Conservation (phyloP, 139 green algal genomes). For the Chlorella sp. region DNA sequence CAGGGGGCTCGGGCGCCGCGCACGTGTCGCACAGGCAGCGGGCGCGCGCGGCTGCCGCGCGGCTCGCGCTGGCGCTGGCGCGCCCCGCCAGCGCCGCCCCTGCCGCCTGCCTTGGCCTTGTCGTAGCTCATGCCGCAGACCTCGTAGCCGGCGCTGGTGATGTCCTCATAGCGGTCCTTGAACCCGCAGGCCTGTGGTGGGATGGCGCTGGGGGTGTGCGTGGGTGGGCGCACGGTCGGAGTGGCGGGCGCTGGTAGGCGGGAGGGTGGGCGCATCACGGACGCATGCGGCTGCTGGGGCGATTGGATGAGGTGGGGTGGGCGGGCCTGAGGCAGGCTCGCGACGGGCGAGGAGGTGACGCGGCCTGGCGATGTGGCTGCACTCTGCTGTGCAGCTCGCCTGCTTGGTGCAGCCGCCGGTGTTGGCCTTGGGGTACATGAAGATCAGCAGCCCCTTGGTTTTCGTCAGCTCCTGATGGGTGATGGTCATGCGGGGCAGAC, state of each 20-base stretch:
- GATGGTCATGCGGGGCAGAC: background rate
- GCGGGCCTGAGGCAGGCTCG: no score
- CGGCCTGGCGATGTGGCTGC: no score
- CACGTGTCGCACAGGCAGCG: background rate
- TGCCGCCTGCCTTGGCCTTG: conserved; percentile 49
- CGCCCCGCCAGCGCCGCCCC: background rate
- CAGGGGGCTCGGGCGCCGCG: background rate
- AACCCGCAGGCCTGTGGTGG: conserved; percentile 58
- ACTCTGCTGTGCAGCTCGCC: no score
- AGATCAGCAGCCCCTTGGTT: conserved; percentile 40
- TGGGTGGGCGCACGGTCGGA: no score
- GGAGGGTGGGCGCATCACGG: no score
- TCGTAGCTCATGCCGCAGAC: conserved; percentile 53
- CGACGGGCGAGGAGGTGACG: no score
- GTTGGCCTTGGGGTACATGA: conserved; percentile 45
- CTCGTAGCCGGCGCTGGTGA: conserved; percentile 33
- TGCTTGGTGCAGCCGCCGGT: conserved; percentile 50
- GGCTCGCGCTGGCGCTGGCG: background rate
- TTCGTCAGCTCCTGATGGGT: conserved; percentile 34
- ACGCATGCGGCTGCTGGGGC: no score
- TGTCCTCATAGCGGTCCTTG: conserved; percentile 23
- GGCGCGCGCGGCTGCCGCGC: background rate
- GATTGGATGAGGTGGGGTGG: no score
- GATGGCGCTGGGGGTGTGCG: no score
- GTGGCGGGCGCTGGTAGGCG: no score